Conservation (phyloP, 129 eudicot species). For the Solidago caesia region DNA sequence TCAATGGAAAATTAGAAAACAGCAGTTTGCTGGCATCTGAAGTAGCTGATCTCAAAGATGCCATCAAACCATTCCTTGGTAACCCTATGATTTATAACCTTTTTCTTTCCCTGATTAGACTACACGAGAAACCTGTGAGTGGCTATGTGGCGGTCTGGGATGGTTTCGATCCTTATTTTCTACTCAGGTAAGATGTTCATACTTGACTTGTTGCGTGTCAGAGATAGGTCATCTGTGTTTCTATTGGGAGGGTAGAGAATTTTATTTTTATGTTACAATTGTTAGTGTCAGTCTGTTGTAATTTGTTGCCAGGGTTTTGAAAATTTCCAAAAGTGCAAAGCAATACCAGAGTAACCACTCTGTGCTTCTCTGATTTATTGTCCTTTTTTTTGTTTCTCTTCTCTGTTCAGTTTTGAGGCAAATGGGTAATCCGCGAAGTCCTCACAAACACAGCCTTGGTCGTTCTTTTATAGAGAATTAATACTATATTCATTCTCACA, state of each 20-base stretch:
- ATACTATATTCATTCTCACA: neutral
- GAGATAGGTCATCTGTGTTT: conserved; percentile 4
- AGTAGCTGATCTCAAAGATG: conserved; percentile 49
- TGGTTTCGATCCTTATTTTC: conserved; percentile 76
- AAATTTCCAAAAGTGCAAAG: neutral
- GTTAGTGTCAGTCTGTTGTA: neutral
- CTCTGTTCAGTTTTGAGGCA: neutral
- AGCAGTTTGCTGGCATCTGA: conserved; percentile 36
- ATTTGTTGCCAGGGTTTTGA: neutral
- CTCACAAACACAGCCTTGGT: neutral
- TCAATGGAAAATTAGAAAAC: conserved; percentile 24
- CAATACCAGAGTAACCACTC: conserved; percentile 10
- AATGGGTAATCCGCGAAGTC: too few species aligned
- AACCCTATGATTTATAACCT: conserved; percentile 65
- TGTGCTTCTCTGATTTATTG: neutral
- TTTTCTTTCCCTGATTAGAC: conserved; percentile 47
- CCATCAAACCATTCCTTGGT: conserved; percentile 58
- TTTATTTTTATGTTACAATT: conserved; percentile 7
- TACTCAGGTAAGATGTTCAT: conserved; percentile 42
- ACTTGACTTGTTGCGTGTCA: conserved; percentile 15
- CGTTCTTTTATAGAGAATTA: neutral
- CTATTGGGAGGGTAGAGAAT: conserved; percentile 5
- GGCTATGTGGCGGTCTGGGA: conserved; percentile 52
- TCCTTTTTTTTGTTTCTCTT: neutral
- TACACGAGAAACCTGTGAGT: conserved; percentile 41